A percentile compares a stretch with the other conserved stretches of the same genome.
Evolutionary conservation across 352 stramenopile genomes (phyloP).

Genomic region (Globisporangium abappressorium): DNA sequence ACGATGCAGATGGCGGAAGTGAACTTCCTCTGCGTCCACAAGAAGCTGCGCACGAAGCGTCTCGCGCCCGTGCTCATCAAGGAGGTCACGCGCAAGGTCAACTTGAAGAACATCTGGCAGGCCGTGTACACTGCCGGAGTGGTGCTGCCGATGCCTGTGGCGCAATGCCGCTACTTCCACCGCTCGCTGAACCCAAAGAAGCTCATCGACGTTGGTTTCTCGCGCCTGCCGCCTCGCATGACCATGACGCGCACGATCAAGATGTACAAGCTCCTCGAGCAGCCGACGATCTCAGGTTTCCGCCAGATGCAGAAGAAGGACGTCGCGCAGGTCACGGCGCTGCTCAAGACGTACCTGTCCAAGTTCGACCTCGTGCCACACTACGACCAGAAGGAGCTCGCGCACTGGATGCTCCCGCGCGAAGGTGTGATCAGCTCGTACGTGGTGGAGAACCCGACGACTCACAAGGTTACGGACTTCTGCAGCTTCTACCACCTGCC

Average conservation of each 20-base stretch:
- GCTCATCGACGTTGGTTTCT: constrained; percentile 98
- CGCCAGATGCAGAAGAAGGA: constrained; percentile 58
- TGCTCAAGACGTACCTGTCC: constrained; percentile 54
- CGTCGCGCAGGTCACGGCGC: constrained; percentile 41
- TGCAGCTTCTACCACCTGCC: constrained; percentile 98
- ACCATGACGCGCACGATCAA: constrained; percentile 94
- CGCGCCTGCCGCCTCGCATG: constrained; percentile 88
- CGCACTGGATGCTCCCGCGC: constrained; percentile 97
- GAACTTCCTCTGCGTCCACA: constrained; percentile 99
- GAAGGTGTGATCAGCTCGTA: constrained; percentile 95
- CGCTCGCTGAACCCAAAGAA: constrained; percentile 98
- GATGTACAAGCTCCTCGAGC: constrained; percentile 81
- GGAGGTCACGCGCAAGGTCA: constrained; percentile 98
- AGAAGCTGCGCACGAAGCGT: constrained; percentile 95
- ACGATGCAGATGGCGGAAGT: constrained; percentile 91
- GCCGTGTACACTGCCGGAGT: constrained; percentile 99
- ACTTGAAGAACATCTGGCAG: constrained; percentile 92
- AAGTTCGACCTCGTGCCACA: constrained; percentile 64
- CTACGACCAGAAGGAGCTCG: constrained; percentile 66
- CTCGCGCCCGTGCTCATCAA: constrained; percentile 99
- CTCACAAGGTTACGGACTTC: constrained; percentile 91
- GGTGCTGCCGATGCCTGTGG: constrained; percentile 94
- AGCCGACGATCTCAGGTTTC: constrained; percentile 35
- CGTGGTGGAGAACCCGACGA: constrained; percentile 75
- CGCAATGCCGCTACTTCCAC: constrained; percentile 96